A percentile compares a stretch with the other conserved stretches of the same genome.
phyloP scores from a whole-genome alignment of 2,329 filamentous ascomycete genomes.

The Botryotinia narcissicola region DNA sequence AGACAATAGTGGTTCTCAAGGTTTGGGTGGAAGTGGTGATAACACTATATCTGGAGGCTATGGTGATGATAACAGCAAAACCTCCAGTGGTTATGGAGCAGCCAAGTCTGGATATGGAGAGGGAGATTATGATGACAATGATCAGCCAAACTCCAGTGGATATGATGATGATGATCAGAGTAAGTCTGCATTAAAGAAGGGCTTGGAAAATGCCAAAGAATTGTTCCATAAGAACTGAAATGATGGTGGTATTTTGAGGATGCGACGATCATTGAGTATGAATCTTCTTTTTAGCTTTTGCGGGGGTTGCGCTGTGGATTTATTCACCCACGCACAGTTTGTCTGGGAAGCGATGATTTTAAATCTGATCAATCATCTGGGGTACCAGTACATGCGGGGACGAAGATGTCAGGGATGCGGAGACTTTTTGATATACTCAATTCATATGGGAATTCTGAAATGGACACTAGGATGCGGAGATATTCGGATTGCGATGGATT shows the following conservation, averaged over 20 bases:
- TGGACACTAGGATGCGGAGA: neutral
- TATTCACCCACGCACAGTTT: neutral
- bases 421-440: neutral
- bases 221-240: neutral
- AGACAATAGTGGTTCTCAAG: neutral
- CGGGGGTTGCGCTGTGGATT: neutral
- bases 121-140: neutral
- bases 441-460: neutral
- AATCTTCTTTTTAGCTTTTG: neutral
- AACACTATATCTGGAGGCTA: neutral
- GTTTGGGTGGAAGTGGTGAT: neutral
- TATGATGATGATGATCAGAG: neutral
- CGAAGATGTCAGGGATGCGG: neutral
- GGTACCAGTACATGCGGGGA: neutral
- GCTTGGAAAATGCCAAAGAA: slow-evolving; percentile 5
- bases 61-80: neutral
- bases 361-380: neutral
- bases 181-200: slow-evolving; percentile 11
- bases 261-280: neutral
- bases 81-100: neutral
- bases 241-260: neutral
- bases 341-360: neutral
- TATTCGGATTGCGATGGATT: neutral
- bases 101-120: neutral
- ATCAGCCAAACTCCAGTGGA: neutral